Conservation (phyloP, 2,329 filamentous ascomycete species). For the Ceratocystis eucalypticola region DNA sequence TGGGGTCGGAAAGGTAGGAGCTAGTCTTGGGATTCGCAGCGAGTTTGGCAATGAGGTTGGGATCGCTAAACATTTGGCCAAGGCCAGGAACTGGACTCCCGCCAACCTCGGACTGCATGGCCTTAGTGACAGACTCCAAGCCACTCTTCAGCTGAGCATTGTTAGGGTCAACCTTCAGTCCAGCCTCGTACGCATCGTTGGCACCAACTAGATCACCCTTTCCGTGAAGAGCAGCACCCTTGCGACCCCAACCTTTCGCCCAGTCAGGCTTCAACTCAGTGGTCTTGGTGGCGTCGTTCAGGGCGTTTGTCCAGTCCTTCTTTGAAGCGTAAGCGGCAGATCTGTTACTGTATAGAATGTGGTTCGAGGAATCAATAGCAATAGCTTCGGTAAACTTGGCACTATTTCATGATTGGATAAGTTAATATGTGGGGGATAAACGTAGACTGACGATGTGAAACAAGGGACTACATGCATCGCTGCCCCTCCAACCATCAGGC, state of each 20-base stretch:
- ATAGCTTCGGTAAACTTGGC: constrained; percentile 93
- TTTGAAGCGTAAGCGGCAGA: constrained; percentile 81
- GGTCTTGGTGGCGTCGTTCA: constrained; percentile 85
- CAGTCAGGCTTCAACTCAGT: constrained; percentile 94
- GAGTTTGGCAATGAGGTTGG: constrained; percentile 77
- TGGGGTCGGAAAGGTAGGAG: constrained; percentile 60
- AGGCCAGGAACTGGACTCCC: constrained; percentile 52
- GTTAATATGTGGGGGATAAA: background rate
- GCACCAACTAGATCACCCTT: constrained; percentile 73
- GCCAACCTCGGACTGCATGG: constrained; percentile 52
- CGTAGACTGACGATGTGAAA: background rate
- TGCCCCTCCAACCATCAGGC: too few relatives aligned
- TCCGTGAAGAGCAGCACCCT: constrained; percentile 82
- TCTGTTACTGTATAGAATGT: constrained; percentile 96
- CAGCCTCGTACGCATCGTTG: constrained; percentile 81
- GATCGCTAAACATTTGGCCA: constrained; percentile 90
- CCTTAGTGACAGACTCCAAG: constrained; percentile 69
- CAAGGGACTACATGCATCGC: background rate
- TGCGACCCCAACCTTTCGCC: constrained; percentile 91
- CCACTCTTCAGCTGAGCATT: constrained; percentile 91
- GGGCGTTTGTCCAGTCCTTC: constrained; percentile 70
- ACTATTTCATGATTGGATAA: constrained; percentile 33
- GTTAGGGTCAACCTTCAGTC: constrained; percentile 79
- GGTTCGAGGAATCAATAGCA: constrained; percentile 72
- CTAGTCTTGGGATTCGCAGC: constrained; percentile 90